phyloP scores from a whole-genome alignment of 352 stramenopile species.

The Globisporangium spiculum region DNA sequence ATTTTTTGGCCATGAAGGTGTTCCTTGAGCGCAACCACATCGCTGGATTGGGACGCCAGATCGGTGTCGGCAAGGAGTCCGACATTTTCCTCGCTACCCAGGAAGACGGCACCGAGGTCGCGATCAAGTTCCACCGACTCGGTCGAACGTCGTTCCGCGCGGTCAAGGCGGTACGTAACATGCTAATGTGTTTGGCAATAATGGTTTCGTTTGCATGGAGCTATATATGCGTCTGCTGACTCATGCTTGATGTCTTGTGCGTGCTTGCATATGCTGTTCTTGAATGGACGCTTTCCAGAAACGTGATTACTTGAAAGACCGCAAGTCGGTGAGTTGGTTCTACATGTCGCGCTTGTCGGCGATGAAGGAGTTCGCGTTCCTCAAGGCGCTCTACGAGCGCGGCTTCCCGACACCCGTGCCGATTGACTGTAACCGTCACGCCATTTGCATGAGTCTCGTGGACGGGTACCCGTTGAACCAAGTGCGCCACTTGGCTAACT shows the following conservation, averaged over 20 bases:
- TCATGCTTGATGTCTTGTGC: background rate
- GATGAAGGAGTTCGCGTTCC: conserved; percentile 99
- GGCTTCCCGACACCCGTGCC: conserved; percentile 97
- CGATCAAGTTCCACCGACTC: conserved; percentile 99
- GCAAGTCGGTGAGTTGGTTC: conserved; percentile 96
- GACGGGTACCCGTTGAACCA: conserved; percentile 96
- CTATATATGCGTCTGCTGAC: background rate
- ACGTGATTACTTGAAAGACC: conserved; percentile 97
- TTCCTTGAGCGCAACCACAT: conserved; percentile 94
- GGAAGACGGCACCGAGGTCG: conserved; percentile 94
- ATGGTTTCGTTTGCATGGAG: background rate
- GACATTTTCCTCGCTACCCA: conserved; percentile 97
- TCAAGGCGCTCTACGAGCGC: conserved; percentile 96
- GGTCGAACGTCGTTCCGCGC: conserved; percentile 97
- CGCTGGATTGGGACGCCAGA: conserved; percentile 88
- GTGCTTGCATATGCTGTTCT: conserved; percentile 5
- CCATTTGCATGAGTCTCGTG: conserved; percentile 97
- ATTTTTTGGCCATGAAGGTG: conserved; percentile 97
- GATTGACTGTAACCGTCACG: conserved; percentile 97
- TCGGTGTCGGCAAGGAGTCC: conserved; percentile 99
- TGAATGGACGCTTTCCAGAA: conserved; percentile 69
- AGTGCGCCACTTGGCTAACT: conserved; percentile 89
- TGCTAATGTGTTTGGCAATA: background rate
- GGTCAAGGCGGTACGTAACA: conserved; percentile 79
- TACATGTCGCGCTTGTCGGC: conserved; percentile 99